These are phyloP conservation scores for Microcos paniculata DNA, from an alignment of 345 rosid genomes.

Conservation along the genomic window DNA sequence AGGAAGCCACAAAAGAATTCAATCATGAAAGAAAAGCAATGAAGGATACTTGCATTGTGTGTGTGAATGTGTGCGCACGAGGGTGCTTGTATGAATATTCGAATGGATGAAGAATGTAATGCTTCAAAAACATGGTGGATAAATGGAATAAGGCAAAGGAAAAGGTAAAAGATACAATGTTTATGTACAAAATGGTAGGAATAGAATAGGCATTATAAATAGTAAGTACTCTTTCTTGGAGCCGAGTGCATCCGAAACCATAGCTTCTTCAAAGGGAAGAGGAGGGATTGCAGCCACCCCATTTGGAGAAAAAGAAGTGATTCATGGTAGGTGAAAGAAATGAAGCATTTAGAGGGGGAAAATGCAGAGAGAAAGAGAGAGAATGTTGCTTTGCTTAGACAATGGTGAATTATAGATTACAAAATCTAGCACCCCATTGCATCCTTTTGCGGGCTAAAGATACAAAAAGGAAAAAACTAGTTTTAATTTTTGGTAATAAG, in stretches of 20 bases:
- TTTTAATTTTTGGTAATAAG: slow-evolving; percentile 14
- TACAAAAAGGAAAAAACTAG: slow-evolving; percentile 1
- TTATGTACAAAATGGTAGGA: background rate
- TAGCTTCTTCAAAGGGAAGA: slow-evolving; percentile 43
- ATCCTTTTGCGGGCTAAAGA: slow-evolving; percentile 10
- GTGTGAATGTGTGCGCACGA: background rate
- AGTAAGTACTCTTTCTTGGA: slow-evolving; percentile 26
- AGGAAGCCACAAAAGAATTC: background rate
- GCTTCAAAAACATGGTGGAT: background rate
- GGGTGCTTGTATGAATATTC: background rate
- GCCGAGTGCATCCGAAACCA: slow-evolving; percentile 33
- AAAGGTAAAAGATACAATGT: background rate
- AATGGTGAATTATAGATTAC: slow-evolving; percentile 8
- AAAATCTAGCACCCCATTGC: slow-evolving; percentile 13
- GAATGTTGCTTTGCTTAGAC: slow-evolving; percentile 23
- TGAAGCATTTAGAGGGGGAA: slow-evolving; percentile 11
- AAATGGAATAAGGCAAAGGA: background rate
- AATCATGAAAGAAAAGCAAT: background rate
- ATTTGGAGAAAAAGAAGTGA: slow-evolving; percentile 17
- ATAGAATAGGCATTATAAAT: background rate
- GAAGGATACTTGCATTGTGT: background rate
- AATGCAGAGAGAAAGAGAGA: background rate
- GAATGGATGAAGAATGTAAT: background rate
- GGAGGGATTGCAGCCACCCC: slow-evolving; percentile 38
- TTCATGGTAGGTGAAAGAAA: slow-evolving; percentile 25